These are phyloP conservation scores for Lophium mytilinum DNA, from an alignment of 495 filamentous ascomycete genomes.

Conservation along the genomic window DNA sequence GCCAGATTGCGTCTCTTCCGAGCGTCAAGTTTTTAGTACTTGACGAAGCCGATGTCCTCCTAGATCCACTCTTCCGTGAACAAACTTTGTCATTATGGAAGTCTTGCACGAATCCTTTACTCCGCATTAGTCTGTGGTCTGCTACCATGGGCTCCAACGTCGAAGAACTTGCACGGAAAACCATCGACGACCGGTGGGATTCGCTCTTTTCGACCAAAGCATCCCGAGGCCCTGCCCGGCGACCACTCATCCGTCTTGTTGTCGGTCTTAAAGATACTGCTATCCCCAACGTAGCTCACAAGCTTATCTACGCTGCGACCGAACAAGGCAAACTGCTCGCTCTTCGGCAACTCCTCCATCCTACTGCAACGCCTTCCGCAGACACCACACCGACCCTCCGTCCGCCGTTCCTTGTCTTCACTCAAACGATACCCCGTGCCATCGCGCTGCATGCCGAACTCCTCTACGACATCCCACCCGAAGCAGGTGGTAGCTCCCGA, in stretches of 20 bases:
- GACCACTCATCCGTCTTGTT: conserved; percentile 69
- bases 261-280: conserved; percentile 93
- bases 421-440: conserved; percentile 86
- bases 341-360: conserved; percentile 84
- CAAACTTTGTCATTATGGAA: conserved; percentile 86
- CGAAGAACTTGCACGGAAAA: conserved; percentile 63
- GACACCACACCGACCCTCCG: conserved; percentile 54
- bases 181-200: conserved; percentile 44
- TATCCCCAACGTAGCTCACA: conserved; percentile 82
- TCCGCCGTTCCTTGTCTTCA: conserved; percentile 89
- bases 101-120: conserved; percentile 54
- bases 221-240: conserved; percentile 28
- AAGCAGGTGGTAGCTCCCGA: conserved; percentile 76
- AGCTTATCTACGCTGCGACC: conserved; percentile 81
- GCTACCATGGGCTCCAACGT: conserved; percentile 94
- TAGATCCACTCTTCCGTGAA: conserved; percentile 82
- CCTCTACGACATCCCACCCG: conserved; percentile 84
- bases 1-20: conserved; percentile 44
- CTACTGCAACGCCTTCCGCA: conserved; percentile 48
- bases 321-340: conserved; percentile 91
- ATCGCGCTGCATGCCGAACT: conserved; percentile 81
- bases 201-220: conserved; percentile 16
- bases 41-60: conserved; percentile 90
- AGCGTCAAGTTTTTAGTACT: conserved; percentile 65
- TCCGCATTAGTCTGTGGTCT: conserved; percentile 80